These are phyloP conservation scores for Massarina eburnea DNA, from an alignment of 2,329 filamentous ascomycete species.

Conservation along the genomic window DNA sequence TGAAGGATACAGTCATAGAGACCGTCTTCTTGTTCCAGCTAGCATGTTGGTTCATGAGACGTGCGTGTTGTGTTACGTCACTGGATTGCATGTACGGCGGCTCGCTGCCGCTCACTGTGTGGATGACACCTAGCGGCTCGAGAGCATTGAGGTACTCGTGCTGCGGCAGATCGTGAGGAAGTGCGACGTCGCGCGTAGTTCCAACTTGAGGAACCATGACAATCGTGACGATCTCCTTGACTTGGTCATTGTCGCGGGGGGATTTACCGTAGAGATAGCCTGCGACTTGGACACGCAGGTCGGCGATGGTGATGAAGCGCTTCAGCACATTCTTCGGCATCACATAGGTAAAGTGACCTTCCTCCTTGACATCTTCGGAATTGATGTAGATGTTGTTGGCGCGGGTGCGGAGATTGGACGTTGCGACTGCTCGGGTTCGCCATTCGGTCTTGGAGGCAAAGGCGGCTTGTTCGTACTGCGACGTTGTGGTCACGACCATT, in stretches of 20 bases:
- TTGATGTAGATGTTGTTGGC: constrained; percentile 99
- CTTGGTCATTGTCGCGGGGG: constrained; percentile 89
- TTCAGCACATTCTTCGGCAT: constrained; percentile 99
- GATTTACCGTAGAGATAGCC: constrained; percentile 94
- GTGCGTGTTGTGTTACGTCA: constrained; percentile 92
- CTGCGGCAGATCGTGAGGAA: constrained; percentile 86
- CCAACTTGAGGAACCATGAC: constrained; percentile 98
- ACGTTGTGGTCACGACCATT: constrained; percentile 97
- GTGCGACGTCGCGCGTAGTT: constrained; percentile 85
- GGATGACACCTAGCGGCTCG: constrained; percentile 91
- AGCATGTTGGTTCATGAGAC: constrained; percentile 80
- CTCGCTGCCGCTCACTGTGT: constrained; percentile 93
- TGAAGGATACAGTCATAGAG: constrained; percentile 94
- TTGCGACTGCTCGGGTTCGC: constrained; percentile 94
- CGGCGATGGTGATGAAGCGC: constrained; percentile 95
- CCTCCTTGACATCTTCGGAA: constrained; percentile 86
- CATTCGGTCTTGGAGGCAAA: constrained; percentile 99
- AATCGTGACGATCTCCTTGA: constrained; percentile 96
- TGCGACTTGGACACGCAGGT: constrained; percentile 93
- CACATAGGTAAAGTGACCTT: constrained; percentile 88
- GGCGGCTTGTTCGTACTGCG: constrained; percentile 94
- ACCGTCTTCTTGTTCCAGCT: constrained; percentile 88
- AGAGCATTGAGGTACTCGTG: constrained; percentile 85
- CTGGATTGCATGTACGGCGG: constrained; percentile 93
- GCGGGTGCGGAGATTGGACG: constrained; percentile 88